Evolutionary conservation across 1,139 yeast species (phyloP).

Genomic region (Lipomyces yarrowii): DNA sequence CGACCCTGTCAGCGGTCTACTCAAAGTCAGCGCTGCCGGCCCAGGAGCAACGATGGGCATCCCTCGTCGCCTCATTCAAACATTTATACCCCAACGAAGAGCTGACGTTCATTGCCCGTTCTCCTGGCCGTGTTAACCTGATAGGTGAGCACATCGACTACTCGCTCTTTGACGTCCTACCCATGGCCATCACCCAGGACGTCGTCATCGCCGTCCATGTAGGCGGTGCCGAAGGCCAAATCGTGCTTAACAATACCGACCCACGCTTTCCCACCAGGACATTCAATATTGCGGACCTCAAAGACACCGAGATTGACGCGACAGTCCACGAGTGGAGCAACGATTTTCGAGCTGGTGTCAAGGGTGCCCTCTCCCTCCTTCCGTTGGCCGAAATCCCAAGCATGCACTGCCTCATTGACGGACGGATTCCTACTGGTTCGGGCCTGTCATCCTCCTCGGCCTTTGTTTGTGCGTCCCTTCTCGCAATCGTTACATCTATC

Average conservation of each 20-base stretch:
- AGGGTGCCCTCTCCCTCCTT: conserved; percentile 58
- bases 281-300: conserved; percentile 50
- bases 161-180: conserved; percentile 67
- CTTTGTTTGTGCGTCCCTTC: conserved; percentile 66
- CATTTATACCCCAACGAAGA: conserved; percentile 29
- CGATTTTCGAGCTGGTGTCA: conserved; percentile 67
- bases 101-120: conserved; percentile 56
- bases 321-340: conserved; percentile 61
- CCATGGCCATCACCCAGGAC: conserved; percentile 72
- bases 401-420: conserved; percentile 58
- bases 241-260: conserved; percentile 45
- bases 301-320: conserved; percentile 53
- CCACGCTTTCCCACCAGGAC: conserved; percentile 46
- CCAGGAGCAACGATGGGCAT: conserved; percentile 13
- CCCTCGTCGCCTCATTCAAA: conserved; percentile 1
- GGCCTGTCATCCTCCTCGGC: conserved; percentile 80
- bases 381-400: conserved; percentile 46
- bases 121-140: conserved; percentile 75
- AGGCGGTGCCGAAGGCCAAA: conserved; percentile 18
- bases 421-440: conserved; percentile 73
- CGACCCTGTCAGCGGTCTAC: conserved; percentile 13
- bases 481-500: conserved; percentile 60
- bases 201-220: conserved; percentile 57
- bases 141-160: conserved; percentile 79
- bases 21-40: conserved; percentile 9